Evolutionary conservation across 2,329 filamentous ascomycete species (phyloP).

Genomic region (Cladosporium oxysporum): DNA sequence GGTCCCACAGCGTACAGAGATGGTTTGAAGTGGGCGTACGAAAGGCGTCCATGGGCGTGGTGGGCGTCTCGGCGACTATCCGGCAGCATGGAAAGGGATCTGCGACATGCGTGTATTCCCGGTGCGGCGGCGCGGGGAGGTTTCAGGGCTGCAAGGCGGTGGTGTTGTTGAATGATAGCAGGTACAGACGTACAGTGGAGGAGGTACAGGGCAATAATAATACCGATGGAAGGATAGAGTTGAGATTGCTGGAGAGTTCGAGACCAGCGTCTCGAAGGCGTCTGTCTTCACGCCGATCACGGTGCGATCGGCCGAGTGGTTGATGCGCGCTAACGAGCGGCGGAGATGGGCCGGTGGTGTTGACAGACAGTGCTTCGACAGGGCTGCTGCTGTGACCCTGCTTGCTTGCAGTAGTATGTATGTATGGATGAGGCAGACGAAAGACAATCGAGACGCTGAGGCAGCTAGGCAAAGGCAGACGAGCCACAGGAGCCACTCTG

Average conservation of each 20-base stretch:
- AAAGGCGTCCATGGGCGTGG: neutral
- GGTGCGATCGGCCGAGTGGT: neutral
- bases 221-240: neutral
- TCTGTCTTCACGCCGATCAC: constrained; percentile 9
- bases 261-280: neutral
- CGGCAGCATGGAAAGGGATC: neutral
- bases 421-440: neutral
- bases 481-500: neutral
- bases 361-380: neutral
- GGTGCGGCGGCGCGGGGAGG: neutral
- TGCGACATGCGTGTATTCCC: constrained; percentile 6
- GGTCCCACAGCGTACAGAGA: constrained; percentile 1
- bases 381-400: neutral
- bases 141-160: constrained; percentile 11
- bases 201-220: neutral
- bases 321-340: neutral
- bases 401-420: neutral
- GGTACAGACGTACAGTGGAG: neutral
- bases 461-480: neutral
- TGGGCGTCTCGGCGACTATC: neutral
- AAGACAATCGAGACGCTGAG: neutral
- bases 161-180: neutral
- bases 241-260: neutral
- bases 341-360: neutral
- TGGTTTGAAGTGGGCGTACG: constrained; percentile 6